A percentile compares a stretch with the other conserved stretches of the same genome.
These are phyloP conservation scores for Periconia sp. DNA, from an alignment of 2,329 filamentous ascomycete species.

Conservation along the genomic window DNA sequence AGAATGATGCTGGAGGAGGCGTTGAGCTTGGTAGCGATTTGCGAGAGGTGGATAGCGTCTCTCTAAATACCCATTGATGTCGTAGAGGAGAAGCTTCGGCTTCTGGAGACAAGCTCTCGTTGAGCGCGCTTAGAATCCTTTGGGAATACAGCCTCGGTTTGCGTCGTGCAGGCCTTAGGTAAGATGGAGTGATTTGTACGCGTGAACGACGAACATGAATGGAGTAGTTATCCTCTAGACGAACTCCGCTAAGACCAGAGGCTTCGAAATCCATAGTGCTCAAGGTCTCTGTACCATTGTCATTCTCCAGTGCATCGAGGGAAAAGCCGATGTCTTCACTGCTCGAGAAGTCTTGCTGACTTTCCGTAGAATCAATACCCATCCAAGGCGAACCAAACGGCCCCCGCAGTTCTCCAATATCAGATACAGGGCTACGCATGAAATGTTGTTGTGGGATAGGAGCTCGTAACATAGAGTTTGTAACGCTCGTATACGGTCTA, in stretches of 20 bases:
- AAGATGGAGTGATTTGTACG: slow-evolving; percentile 7
- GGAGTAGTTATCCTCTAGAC: slow-evolving; percentile 58
- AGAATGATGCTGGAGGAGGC: slow-evolving; percentile 26
- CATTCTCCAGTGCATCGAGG: slow-evolving; percentile 25
- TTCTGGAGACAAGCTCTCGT: slow-evolving; percentile 14
- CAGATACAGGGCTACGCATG: neutral
- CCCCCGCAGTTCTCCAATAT: slow-evolving; percentile 26
- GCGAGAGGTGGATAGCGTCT: slow-evolving; percentile 43
- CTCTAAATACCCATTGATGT: slow-evolving; percentile 34
- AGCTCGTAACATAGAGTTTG: slow-evolving; percentile 35
- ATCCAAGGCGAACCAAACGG: slow-evolving; percentile 22
- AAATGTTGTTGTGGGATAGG: neutral
- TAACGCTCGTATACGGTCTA: slow-evolving; percentile 32
- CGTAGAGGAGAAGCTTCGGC: slow-evolving; percentile 7
- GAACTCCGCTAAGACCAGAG: slow-evolving; percentile 63
- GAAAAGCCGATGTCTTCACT: slow-evolving; percentile 43
- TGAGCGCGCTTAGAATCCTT: slow-evolving; percentile 39
- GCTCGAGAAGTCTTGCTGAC: slow-evolving; percentile 29
- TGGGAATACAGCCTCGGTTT: slow-evolving; percentile 23
- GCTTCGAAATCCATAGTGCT: slow-evolving; percentile 46
- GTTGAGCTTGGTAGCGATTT: too few relatives aligned
- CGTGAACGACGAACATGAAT: slow-evolving; percentile 53
- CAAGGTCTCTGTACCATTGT: slow-evolving; percentile 24
- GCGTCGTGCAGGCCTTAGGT: slow-evolving; percentile 2
- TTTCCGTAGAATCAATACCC: slow-evolving; percentile 28